Percentiles rank a stretch among this genome's conserved stretches.
These are phyloP conservation scores for Leishmania braziliensis DNA, from an alignment of 208 protist species.

Conservation along the genomic window DNA sequence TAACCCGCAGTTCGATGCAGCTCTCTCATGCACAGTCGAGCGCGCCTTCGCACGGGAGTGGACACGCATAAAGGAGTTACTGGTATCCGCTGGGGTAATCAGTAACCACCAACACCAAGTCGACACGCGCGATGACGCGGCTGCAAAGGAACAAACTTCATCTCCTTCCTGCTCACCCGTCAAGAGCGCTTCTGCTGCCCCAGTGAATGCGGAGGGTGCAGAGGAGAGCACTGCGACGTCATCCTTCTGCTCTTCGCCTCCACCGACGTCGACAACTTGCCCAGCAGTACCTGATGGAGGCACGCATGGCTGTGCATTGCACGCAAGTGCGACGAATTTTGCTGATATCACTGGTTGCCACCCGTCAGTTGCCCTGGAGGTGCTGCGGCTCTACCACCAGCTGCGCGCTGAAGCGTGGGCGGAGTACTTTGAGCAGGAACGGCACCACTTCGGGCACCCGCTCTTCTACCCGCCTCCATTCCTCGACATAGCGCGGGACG, in stretches of 20 bases:
- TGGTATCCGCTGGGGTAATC: constrained; percentile 1
- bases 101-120: background rate
- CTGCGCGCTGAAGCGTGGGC: constrained; percentile 66
- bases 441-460: constrained; percentile 41
- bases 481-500: constrained; percentile 35
- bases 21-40: constrained; percentile 47
- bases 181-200: background rate
- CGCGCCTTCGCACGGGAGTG: constrained; percentile 38
- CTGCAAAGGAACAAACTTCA: background rate
- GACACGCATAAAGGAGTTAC: constrained; percentile 18
- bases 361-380: constrained; percentile 13
- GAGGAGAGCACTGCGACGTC: background rate
- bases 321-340: background rate
- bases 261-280: background rate
- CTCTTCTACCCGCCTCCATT: constrained; percentile 40
- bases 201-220: background rate
- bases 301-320: background rate
- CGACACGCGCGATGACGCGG: background rate
- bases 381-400: constrained; percentile 38
- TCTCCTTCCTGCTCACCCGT: background rate
- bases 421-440: constrained; percentile 67
- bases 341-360: background rate
- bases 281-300: background rate
- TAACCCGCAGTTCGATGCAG: constrained; percentile 51
- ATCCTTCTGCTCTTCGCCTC: background rate